Conservation (phyloP, 2,329 filamentous ascomycete genomes). For the Penicillium sclerotigenum region DNA sequence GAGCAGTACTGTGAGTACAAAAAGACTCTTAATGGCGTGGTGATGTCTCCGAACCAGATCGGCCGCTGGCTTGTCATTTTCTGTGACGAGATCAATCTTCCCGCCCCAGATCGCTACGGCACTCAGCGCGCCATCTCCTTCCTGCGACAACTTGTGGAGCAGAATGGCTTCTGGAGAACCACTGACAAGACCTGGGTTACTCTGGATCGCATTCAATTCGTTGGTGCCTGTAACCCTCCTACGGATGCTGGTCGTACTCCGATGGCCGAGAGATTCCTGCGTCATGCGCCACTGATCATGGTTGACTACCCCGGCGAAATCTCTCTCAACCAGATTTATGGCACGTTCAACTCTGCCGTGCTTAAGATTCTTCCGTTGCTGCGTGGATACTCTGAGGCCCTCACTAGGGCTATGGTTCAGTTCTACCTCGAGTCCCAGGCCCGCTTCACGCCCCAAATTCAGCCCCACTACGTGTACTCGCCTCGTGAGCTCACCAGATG, state of each 20-base stretch:
- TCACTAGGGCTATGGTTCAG: conserved; percentile 96
- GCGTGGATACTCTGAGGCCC: conserved; percentile 88
- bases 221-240: conserved; percentile 96
- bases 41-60: conserved; percentile 93
- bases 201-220: conserved; percentile 96
- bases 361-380: conserved; percentile 94
- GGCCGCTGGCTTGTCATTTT: conserved; percentile 98
- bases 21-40: conserved; percentile 94
- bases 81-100: conserved; percentile 99
- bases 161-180: conserved; percentile 98
- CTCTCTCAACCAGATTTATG: conserved; percentile 95
- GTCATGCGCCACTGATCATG: conserved; percentile 98
- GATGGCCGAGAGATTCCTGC: conserved; percentile 86
- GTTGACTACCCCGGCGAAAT: conserved; percentile 97
- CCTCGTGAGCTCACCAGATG: conserved; percentile 96
- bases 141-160: conserved; percentile 92
- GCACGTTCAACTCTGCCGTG: conserved; percentile 93
- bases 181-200: conserved; percentile 98
- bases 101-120: conserved; percentile 93
- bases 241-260: conserved; percentile 96
- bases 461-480: conserved; percentile 98
- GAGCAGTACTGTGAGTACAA: conserved; percentile 99
- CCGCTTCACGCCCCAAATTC: conserved; percentile 91
- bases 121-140: conserved; percentile 98
- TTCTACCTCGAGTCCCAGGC: conserved; percentile 94